A percentile compares a stretch with the other conserved stretches of the same genome.
phyloP scores from a whole-genome alignment of 148 eudicot genomes.

The Cornus suecica region DNA sequence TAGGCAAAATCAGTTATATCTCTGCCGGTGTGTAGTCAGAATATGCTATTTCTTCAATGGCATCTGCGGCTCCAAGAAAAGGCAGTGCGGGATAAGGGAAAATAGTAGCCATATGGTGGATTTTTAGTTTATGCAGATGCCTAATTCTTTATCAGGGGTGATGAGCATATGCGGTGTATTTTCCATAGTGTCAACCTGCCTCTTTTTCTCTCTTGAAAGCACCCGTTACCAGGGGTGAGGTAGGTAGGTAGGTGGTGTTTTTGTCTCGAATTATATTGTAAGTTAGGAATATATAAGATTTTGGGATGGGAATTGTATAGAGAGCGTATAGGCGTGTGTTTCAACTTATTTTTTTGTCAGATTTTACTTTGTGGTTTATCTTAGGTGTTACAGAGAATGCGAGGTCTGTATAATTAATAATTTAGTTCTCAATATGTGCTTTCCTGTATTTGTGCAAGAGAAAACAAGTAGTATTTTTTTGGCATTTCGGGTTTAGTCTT shows the following conservation, averaged over 20 bases:
- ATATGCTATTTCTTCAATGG: background rate
- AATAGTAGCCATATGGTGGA: background rate
- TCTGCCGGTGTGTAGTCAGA: background rate
- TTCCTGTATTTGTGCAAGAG: background rate
- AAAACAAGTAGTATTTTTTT: no score
- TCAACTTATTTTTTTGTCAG: background rate
- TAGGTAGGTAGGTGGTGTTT: conserved; percentile 4
- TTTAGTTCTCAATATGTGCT: background rate
- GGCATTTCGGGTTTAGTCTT: background rate
- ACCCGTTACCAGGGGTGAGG: conserved; percentile 14
- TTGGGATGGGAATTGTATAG: conserved; percentile 21
- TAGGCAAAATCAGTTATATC: conserved; percentile 20
- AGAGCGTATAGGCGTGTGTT: conserved; percentile 11
- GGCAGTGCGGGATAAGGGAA: background rate
- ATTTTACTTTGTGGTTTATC: background rate
- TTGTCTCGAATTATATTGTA: conserved; percentile 11
- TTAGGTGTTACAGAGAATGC: background rate
- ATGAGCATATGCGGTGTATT: background rate
- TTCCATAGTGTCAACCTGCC: background rate
- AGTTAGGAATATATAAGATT: conserved; percentile 14
- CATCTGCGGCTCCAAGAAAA: background rate
- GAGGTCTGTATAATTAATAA: conserved; percentile 5
- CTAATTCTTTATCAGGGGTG: conserved; percentile 5
- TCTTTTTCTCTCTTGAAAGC: background rate
- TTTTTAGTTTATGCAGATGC: conserved; percentile 3